Base-by-base conservation (phyloP, 2,329 filamentous ascomycete genomes). In the Pseudogymnoascus sp. region DNA sequence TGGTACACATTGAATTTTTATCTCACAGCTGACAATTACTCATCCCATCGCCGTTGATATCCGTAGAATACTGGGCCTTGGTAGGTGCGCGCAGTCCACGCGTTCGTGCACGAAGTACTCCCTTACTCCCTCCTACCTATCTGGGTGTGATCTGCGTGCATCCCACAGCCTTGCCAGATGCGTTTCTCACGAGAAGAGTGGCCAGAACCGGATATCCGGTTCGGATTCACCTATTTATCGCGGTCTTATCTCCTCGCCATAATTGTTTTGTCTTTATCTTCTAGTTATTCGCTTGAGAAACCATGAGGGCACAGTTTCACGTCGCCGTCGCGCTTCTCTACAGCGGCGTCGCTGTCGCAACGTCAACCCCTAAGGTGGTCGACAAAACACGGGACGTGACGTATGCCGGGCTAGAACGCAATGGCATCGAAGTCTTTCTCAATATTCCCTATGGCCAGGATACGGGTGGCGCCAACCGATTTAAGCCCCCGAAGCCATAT, bases 371-470 rank as follows among this genome's bases (percentile, higher is more conserved):
- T 9, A 52, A 8, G 23, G 65, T 67, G 9, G 23, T 64, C 3
- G 68, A 71, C 59, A n/a, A 57, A 5, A 60, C 39, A 12, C 58
- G 59, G 1, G 63, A 68, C 30, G 67, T 79, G 52, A 75, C 70
- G 0, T 79, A 78, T 63, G 61, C 65, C n/a, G 77, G 78, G 8
- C 63, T 77, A 18, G 60, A 69, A 8, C 72, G 74, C 61, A 77
- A 76, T 61, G 74, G 71, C 19, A 70, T 79, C 35, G 77, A 80
- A 59, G 69, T 74, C 7, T 80, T 79, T 62, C 70, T 77, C 3
- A 73, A 72, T n/a, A 76, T 79, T 19, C 74, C 71, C 0, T 80
- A 76, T 55, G 77, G 74, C 3, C 65, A 76, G 57, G 76, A 78
- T 62, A 79, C 77, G 0, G 64, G 74, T 61, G 76, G 75, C 8